Percentiles rank a stretch among this genome's conserved stretches.
Evolutionary conservation across 2,329 filamentous ascomycete genomes (phyloP).

Genomic region (Aotearoamyces nothofagi): DNA sequence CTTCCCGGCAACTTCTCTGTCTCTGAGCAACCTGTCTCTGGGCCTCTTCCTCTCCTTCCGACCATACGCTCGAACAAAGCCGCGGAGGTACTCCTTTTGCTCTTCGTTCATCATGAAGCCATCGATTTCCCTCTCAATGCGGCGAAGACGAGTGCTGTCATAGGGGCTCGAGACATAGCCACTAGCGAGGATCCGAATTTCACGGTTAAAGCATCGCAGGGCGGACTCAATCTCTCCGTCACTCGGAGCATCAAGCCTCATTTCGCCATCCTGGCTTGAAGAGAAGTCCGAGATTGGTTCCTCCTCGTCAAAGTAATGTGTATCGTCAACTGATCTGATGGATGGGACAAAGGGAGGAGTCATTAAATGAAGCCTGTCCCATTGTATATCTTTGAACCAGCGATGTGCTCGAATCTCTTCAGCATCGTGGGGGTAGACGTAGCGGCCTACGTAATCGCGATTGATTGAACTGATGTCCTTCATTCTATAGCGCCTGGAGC

Average conservation of each 20-base stretch:
- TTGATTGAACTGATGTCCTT: constrained; percentile 35
- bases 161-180: constrained; percentile 17
- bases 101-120: constrained; percentile 15
- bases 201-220: constrained; percentile 17
- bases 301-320: constrained; percentile 82
- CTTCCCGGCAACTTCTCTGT: constrained; percentile 45
- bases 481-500: constrained; percentile 56
- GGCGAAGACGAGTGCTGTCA: constrained; percentile 15
- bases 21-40: constrained; percentile 72
- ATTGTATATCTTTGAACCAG: constrained; percentile 70
- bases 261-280: constrained; percentile 7
- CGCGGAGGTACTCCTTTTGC: constrained; percentile 19
- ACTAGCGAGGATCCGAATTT: constrained; percentile 18
- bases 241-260: constrained; percentile 1
- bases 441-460: constrained; percentile 31
- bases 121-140: constrained; percentile 20
- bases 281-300: constrained; percentile 53
- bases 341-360: constrained; percentile 68
- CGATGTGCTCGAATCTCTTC: constrained; percentile 79
- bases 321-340: constrained; percentile 53
- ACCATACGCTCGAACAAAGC: constrained; percentile 19
- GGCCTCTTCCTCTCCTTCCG: constrained; percentile 59
- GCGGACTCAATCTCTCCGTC: constrained; percentile 14
- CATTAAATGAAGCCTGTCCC: constrained; percentile 57
- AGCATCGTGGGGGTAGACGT: constrained; percentile 73